phyloP scores from a whole-genome alignment of 306 rosid genomes.

The Rubus idaeus region DNA sequence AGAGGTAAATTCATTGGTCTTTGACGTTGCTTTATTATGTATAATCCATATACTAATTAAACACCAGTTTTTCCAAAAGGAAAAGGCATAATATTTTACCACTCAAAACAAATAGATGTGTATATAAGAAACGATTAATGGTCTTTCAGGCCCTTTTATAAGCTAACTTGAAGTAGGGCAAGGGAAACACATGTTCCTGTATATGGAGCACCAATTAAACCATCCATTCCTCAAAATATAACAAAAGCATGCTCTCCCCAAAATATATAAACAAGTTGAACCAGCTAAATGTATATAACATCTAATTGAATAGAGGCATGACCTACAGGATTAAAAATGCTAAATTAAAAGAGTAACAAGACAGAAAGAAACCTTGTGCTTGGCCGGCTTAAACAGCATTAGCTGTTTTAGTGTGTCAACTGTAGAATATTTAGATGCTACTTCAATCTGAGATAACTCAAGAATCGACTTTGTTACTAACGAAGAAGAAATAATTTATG shows the following conservation, averaged over 20 bases:
- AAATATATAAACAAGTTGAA: too few species aligned
- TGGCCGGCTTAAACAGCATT: conserved; percentile 63
- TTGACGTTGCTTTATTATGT: not conserved
- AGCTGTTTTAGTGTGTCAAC: conserved; percentile 82
- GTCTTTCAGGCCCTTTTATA: too few species aligned
- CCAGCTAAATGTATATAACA: not conserved
- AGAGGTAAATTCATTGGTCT: not conserved
- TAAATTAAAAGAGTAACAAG: not conserved
- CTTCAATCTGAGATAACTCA: conserved; percentile 68
- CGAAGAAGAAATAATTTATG: not conserved
- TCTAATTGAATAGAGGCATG: not conserved
- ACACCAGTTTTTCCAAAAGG: too few species aligned
- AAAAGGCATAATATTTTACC: too few species aligned
- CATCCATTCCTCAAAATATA: too few species aligned
- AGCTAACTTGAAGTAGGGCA: too few species aligned
- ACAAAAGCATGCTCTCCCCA: too few species aligned
- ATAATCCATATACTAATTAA: too few species aligned
- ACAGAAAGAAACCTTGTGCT: conserved; percentile 56
- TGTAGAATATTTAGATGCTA: conserved; percentile 75
- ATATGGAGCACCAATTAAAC: too few species aligned
- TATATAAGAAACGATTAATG: too few species aligned
- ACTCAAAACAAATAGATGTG: too few species aligned
- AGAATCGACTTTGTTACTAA: conserved; percentile 8
- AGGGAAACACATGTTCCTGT: too few species aligned
- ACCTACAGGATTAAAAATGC: not conserved